Base-by-base conservation (phyloP, 2,329 filamentous ascomycete species). In the Cordyceps javanica region DNA sequence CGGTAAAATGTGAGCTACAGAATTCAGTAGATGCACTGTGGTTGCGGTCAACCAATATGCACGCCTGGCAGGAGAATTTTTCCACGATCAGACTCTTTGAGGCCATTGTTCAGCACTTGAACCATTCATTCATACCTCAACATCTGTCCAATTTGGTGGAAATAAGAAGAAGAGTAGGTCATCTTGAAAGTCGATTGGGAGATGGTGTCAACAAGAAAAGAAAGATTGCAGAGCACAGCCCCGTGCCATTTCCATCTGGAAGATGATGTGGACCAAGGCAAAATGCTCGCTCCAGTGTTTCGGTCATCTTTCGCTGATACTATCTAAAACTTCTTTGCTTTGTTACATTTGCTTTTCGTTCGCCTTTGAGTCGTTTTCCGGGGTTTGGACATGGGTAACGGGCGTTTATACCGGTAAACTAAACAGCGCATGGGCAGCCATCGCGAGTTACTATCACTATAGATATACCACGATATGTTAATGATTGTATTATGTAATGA, bases 41-140 rank as follows among this genome's bases (percentile, higher is more conserved):
- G 30, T 4, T 55, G 32, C 30, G 41, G 6, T 68, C 72, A 16
- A 64, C 72, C 39, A 66, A 74, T 46, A 32, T 79, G 5, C 63
- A 80, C 62, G 57, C 60, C 0, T 80, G 79, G 60, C 82, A 75
- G 59, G 76, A 75, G 57, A 81, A 79, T 61, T 66, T 85, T 8
- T 72, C 65, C 21, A 77, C 78, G 1, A 74, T 70, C 46, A 62
- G 68, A 2, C 66, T 81, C 26, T 75, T 73, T 14, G 67, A 71
- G 6, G 67, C 67, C 1, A 76, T 82, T 9, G 62, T 76, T 4
- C 65, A 66, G 1, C 66, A 75, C 13, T 66, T 79, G 28, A 67
- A 70, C 41, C 11, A 19, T 39, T 28, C 25, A 3, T 56, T 56
- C 14, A 6, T 49, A 5, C 16, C 19, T 13, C 32, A 56, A n/a